These are phyloP conservation scores for Sporisorium sorghi DNA, from an alignment of 1,284 basidiomycete genomes.

Conservation along the genomic window DNA sequence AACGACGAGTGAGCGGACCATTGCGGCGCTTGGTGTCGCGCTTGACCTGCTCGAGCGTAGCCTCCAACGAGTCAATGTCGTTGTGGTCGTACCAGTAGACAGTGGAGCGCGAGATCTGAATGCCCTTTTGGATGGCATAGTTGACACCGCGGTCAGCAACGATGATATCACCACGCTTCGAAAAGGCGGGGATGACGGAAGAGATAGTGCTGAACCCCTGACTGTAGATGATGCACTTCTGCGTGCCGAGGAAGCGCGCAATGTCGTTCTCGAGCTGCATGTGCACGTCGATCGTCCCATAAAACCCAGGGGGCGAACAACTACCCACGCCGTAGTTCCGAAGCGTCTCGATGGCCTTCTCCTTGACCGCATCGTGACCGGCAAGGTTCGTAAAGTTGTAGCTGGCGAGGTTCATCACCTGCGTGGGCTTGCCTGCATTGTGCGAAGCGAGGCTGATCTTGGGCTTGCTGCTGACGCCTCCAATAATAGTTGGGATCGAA, in stretches of 20 bases:
- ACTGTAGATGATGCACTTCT: slow-evolving; percentile 90
- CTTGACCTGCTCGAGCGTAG: slow-evolving; percentile 83
- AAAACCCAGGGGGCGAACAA: slow-evolving; percentile 97
- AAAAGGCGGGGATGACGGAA: slow-evolving; percentile 96
- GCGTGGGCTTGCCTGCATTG: slow-evolving; percentile 75
- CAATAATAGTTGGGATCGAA: slow-evolving; percentile 82
- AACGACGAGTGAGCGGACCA: slow-evolving; percentile 84
- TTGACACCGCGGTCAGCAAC: slow-evolving; percentile 95
- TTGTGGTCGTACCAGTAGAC: slow-evolving; percentile 96
- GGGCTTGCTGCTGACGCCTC: slow-evolving; percentile 78
- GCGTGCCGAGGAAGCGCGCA: slow-evolving; percentile 88
- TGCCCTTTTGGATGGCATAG: slow-evolving; percentile 96
- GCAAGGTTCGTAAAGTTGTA: slow-evolving; percentile 93
- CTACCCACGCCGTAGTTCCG: slow-evolving; percentile 92
- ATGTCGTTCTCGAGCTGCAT: slow-evolving; percentile 88
- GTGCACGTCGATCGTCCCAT: slow-evolving; percentile 95
- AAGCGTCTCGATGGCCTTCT: slow-evolving; percentile 85
- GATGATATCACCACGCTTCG: slow-evolving; percentile 97
- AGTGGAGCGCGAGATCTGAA: slow-evolving; percentile 92
- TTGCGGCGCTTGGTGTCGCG: slow-evolving; percentile 87
- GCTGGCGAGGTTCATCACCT: slow-evolving; percentile 86
- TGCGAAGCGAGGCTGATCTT: slow-evolving; percentile 81
- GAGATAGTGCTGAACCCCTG: slow-evolving; percentile 92
- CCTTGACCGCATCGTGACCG: slow-evolving; percentile 87
- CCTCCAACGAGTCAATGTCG: slow-evolving; percentile 88